Percentiles rank a stretch among this genome's conserved stretches.
phyloP scores from a whole-genome alignment of 2,329 filamentous ascomycete genomes.

The Phialophora tarda region DNA sequence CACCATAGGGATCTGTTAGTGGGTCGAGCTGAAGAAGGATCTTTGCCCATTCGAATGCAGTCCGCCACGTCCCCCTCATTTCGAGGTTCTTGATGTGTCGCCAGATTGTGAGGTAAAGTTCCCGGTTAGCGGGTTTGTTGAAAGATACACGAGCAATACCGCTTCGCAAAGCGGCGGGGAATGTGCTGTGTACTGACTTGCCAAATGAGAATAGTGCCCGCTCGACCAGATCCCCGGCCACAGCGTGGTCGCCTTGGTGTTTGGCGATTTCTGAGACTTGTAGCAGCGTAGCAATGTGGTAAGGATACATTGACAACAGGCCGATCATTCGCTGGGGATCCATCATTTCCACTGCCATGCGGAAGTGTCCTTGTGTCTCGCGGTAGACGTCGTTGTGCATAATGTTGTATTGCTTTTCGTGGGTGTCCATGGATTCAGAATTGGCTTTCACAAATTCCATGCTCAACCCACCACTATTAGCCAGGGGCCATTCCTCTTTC shows the following conservation, averaged over 20 bases:
- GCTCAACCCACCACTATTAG: conserved; percentile 77
- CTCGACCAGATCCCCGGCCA: conserved; percentile 86
- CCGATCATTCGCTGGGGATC: conserved; percentile 82
- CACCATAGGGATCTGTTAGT: conserved; percentile 77
- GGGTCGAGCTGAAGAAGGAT: conserved; percentile 77
- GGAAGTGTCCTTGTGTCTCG: conserved; percentile 75
- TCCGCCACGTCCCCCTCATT: conserved; percentile 91
- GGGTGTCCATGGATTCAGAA: conserved; percentile 50
- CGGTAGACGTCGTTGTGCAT: conserved; percentile 77
- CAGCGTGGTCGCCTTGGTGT: conserved; percentile 84
- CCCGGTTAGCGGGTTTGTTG: conserved; percentile 80
- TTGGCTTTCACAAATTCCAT: conserved; percentile 72
- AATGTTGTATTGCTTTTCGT: conserved; percentile 75
- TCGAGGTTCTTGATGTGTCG: conserved; percentile 85
- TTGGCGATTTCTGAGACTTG: conserved; percentile 92
- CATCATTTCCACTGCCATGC: conserved; percentile 77
- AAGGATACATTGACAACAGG: conserved; percentile 76
- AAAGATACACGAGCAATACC: conserved; percentile 85
- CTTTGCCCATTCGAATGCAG: conserved; percentile 92
- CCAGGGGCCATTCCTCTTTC: conserved; percentile 83
- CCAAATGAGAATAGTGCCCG: conserved; percentile 92
- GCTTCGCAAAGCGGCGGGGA: conserved; percentile 73
- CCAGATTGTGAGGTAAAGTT: conserved; percentile 89
- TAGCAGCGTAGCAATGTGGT: conserved; percentile 91
- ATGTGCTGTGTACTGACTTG: conserved; percentile 82